Evolutionary conservation across 2,329 filamentous ascomycete genomes (phyloP), one percentile per base, ranked within the genome.

Genomic region (Aspergillus pseudonomiae): DNA sequence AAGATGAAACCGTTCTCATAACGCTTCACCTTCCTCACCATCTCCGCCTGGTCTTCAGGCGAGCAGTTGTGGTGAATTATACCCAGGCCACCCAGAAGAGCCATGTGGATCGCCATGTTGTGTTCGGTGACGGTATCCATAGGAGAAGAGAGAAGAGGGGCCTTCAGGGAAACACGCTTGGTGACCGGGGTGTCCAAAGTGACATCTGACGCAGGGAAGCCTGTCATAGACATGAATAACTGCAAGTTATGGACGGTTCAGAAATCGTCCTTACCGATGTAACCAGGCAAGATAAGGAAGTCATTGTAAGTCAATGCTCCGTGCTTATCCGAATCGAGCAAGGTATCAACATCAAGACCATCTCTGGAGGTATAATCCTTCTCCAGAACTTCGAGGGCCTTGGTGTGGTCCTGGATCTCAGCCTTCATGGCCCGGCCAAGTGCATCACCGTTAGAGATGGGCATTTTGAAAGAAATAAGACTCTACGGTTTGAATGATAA

Each of bases 111-210:
- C 69, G 95, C 96, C 96, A 99, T 99, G 79, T 96, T 94, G 83
- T 97, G 92, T 84, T 99, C 95, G 50, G 96, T 99, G 78, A 99
- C 95, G 11, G 95, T 99, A 84, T 99, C 95, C 95, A 99, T 99
- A 74, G 96, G 95, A 45, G 95, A 98, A 54, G 95, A 99, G 69
- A 98, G 88, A 75, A 99, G 94, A 65, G 95, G 95, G 7, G 94
- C 96, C 88, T 97, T 99, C 78, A 99, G 86, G 41, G 92, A 89
- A 81, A 99, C 96, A 75, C 93, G 89, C 88, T 96, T 97, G 71
- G 95, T 99, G 74, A 99, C 86, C 63, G 93, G 93, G 41, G 94
- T 93, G 73, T 98, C 95, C 66, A 99, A 89, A 56, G 83, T 83
- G 70, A 98, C 95, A 68, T 92, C 91, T 58, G 92, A 93, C 74